Base-by-base conservation (phyloP, 2,329 filamentous ascomycete genomes). In the Botrytis squamosa region DNA sequence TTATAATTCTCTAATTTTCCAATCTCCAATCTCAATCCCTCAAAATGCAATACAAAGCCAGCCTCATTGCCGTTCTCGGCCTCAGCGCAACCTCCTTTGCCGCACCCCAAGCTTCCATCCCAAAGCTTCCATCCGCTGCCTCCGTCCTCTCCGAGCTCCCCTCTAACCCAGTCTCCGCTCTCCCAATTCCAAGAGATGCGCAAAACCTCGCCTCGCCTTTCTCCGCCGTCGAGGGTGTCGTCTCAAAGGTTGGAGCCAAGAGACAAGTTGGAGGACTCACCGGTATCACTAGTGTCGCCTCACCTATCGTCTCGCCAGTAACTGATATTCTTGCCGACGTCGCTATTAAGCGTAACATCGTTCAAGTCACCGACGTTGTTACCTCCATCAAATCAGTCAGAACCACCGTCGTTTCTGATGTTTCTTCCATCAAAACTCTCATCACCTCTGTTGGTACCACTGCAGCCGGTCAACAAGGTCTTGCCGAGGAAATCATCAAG, bases 1-100 rank as follows among this genome's bases (percentile, higher is more conserved):
- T 9, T 4, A 49, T 52, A 25, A 67, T 67, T 52, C n/a, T 20
- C 3, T 44, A 49, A 38, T 55, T 29, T 25, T 55, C 14, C 65
- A 68, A 20, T 67, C n/a, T 52, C 33, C 42, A 67, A 52, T 2
- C 33, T 46, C 8, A 36, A 12, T 22, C 16, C 12, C 8, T 49
- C 9, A 64, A 6, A 25, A 70, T 64, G 55, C 55, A 64, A 46
- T 46, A 44, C 68, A 63, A n/a, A 70, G 33, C 68, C 20, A 36
- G 36, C 16, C 36, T 64, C 55, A 29, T 70, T 16, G 68, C 68
- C 55, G 22, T 64, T 33, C 67, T 70, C 29, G 55, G 68, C 55
- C 55, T 70, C 38, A 46, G 55, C 55, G 40, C 55, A 60, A 63
- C 40, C 20, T 33, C 67, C 9, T 38, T 69, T 25, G 46, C 52